phyloP scores from a whole-genome alignment of 345 rosid species.

The Carallia brachiata region DNA sequence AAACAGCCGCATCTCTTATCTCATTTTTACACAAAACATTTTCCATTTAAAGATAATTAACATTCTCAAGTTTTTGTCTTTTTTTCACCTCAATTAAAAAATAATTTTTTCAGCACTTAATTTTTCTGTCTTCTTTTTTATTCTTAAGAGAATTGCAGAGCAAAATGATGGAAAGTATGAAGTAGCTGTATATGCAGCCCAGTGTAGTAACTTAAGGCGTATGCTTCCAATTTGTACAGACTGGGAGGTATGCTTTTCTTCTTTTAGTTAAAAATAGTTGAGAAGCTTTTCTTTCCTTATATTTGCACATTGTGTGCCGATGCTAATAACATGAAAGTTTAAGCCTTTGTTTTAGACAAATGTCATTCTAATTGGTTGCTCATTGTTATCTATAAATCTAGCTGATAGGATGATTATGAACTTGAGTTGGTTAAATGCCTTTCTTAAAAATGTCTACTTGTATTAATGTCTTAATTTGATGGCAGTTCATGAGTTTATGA shows the following conservation, averaged over 20 bases:
- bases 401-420: no score
- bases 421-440: background rate
- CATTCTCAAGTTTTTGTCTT: background rate
- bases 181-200: constrained; percentile 83
- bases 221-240: constrained; percentile 86
- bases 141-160: constrained; percentile 81
- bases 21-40: background rate
- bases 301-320: no score
- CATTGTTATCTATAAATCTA: no score
- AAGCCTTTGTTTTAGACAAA: no score
- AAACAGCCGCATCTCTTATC: background rate
- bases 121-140: constrained; percentile 12
- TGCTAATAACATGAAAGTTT: no score
- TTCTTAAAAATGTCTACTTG: background rate
- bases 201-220: constrained; percentile 83
- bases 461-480: background rate
- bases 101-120: constrained; percentile 8
- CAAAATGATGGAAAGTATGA: constrained; percentile 81
- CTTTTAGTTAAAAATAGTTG: constrained; percentile 4
- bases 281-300: background rate
- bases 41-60: background rate
- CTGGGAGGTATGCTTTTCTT: constrained; percentile 73
- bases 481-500: background rate
- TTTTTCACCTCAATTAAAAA: background rate
- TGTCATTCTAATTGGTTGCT: no score